Evolutionary conservation across 441 rosid genomes (phyloP), one percentile per base, ranked within the genome.

Genomic region (Aquilaria agallochum): DNA sequence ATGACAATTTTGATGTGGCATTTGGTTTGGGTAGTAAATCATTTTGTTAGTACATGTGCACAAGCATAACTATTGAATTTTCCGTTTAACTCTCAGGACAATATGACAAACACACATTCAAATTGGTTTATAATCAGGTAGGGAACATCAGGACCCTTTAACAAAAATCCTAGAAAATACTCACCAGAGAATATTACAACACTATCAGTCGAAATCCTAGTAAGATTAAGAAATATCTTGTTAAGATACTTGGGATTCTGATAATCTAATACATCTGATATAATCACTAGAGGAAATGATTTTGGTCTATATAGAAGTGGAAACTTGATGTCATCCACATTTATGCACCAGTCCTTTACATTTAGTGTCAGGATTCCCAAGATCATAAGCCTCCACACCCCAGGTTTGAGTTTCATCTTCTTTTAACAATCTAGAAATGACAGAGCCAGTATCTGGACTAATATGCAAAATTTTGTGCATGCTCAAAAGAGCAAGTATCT

Each of bases 361-460:
- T 58, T 60, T 45, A 30, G 68, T 56, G 55, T 75, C 77, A 49
- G 82, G 75, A 60, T 75, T 80, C 67, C 77, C 78, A 20, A 75
- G 47, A 50, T 77, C 78, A 44, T 77, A 80, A 13, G 80, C 78
- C 58, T 80, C 80, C 46, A 75, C 71, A 46, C 85, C 85, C 82
- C 82, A 77, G 15, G 78, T 82, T 75, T 74, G 76, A 30, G 74
- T 70, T 55, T 77, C 80, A 13, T 72, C 77, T 55, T 77, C 80
- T 36, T 69, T 65, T 33, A 71, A 63, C 70, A 73, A 64, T 55
- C 62, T 71, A 13, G 77, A 75, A 54, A 73, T 75, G 62, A 75
- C 77, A 5, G 82, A 71, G 60, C 80, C 78, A 44, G 78, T 56
- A 65, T 78, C 83, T 15, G 79, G 85, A 50, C 79, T 79, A 58